phyloP scores from a whole-genome alignment of 2,329 filamentous ascomycete genomes.

The Colletotrichum nymphaeae region DNA sequence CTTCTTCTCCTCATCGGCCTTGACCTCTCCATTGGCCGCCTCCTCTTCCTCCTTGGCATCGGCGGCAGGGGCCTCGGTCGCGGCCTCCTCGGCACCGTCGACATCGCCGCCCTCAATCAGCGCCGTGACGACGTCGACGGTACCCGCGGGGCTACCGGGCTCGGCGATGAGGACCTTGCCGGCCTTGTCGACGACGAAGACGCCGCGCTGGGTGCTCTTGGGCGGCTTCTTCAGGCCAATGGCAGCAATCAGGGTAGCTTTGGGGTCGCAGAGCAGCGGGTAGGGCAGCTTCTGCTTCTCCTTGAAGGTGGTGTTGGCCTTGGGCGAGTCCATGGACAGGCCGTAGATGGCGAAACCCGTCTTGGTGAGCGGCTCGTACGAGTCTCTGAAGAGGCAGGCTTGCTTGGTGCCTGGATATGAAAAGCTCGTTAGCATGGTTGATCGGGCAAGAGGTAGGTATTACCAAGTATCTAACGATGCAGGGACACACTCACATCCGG shows the following conservation, averaged over 20 bases:
- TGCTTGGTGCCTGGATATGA: conserved; percentile 82
- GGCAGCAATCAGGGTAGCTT: conserved; percentile 79
- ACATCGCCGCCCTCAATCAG: conserved; percentile 62
- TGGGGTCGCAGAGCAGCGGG: conserved; percentile 85
- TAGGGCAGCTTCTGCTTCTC: conserved; percentile 92
- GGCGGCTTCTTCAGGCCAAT: conserved; percentile 91
- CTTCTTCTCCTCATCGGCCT: conserved; percentile 37
- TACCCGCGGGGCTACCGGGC: conserved; percentile 80
- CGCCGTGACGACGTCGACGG: conserved; percentile 80
- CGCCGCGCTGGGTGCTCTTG: conserved; percentile 84
- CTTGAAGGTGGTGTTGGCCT: conserved; percentile 93
- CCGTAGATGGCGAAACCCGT: conserved; percentile 90
- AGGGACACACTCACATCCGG: conserved; percentile 79
- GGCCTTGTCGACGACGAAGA: conserved; percentile 86
- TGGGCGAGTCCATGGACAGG: conserved; percentile 86
- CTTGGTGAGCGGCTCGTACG: conserved; percentile 78
- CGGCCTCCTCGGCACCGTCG: conserved; percentile 56
- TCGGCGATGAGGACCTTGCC: conserved; percentile 84
- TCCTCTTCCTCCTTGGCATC: conserved; percentile 45
- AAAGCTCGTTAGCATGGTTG: conserved; percentile 7
- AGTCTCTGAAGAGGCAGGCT: conserved; percentile 92
- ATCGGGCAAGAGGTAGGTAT: background rate
- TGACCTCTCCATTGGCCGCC: conserved; percentile 42
- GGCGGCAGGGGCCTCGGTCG: conserved; percentile 39
- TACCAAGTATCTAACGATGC: background rate